Evolutionary conservation across 306 rosid genomes (phyloP), one percentile per base, ranked within the genome.

Genomic region (Glycyrrhiza uralensis): DNA sequence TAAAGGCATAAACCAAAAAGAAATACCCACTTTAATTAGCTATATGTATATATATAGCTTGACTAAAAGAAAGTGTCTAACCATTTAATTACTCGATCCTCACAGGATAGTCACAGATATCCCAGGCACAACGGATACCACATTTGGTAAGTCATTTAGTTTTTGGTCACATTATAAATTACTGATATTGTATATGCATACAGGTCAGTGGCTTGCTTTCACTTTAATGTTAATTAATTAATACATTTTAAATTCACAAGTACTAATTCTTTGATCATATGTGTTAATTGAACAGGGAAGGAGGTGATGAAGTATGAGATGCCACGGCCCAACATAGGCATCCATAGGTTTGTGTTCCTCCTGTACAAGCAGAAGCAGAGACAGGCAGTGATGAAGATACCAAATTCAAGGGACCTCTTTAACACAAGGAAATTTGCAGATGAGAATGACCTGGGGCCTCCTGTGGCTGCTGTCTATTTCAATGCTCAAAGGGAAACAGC

Each of bases 401-500:
- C 92, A 8, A 12, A 59, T 46, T 81, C 88, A 62, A 93, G 85
- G 67, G 98, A 91, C 26, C 42, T 78, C 14, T 93, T 93, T 46
- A 72, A 75, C 54, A 47, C 94, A 6, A 76, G 92, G 20, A 71
- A 58, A 22, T 93, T 91, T 68, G 89, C 97, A 0, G 60, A 71
- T 14, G 86, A 79, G 5, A 89, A 93, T 69, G 89, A 86, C 2
- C 89, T 93, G 0, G 94, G 83, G 0, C 76, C 79, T 64, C 98
- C 98, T 23, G 98, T 93, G 30, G 94, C 98, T 66, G 96, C 92
- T 33, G 86, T 93, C 26, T 93, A 79, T 82, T 93, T 93, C 89
- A 91, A 89, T 82, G 90, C 92, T 55, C 98, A 93, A 78, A 87
- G 98, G 60, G 94, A 89, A 78, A 91, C 97, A 0, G 97, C 97